Conservation (phyloP, 2,329 filamentous ascomycete genomes). For the Cladosporium colombiae region DNA sequence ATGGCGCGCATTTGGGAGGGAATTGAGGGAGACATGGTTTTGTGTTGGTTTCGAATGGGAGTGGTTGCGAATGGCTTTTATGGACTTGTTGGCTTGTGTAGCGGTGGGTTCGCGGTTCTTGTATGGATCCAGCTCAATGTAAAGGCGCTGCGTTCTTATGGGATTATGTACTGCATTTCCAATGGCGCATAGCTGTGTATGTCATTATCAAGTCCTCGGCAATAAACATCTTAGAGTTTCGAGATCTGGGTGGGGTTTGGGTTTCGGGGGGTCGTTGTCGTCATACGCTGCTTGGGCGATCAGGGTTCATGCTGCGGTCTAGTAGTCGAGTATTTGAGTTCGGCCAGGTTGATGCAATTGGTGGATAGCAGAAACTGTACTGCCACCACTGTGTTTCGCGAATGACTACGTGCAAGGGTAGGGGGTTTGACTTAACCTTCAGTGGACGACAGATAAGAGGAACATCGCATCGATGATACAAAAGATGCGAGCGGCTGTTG, state of each 20-base stretch:
- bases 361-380: not conserved
- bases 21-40: constrained; percentile 28
- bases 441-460: not conserved
- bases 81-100: too few species aligned
- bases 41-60: too few species aligned
- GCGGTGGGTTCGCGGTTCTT: not conserved
- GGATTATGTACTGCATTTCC: not conserved
- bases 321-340: not conserved
- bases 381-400: not conserved
- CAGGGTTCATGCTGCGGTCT: not conserved
- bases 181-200: not conserved
- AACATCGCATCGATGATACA: not conserved
- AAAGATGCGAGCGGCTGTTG: too few species aligned
- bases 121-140: not conserved
- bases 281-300: not conserved
- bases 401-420: too few species aligned
- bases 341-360: too few species aligned
- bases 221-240: not conserved
- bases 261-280: not conserved
- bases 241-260: not conserved
- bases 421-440: too few species aligned
- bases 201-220: not conserved
- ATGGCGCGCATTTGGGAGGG: constrained; percentile 51
- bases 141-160: not conserved
- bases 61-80: too few species aligned